These are phyloP conservation scores for Geotrichum phurueaensis DNA, from an alignment of 1,139 yeast species.

Conservation along the genomic window DNA sequence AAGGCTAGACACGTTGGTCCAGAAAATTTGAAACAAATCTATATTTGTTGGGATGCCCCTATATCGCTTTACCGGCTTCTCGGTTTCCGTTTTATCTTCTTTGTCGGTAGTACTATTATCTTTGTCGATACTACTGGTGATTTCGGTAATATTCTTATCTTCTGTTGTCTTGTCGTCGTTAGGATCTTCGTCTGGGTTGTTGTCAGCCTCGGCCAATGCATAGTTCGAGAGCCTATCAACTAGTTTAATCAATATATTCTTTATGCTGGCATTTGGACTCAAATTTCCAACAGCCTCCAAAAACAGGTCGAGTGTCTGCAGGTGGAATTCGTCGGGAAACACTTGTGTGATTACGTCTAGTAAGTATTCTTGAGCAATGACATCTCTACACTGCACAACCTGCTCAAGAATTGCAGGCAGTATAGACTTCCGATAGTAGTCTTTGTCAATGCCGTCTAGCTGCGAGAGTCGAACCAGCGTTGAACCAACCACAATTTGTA, in stretches of 20 bases:
- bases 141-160: neutral
- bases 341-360: slow-evolving; percentile 88
- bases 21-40: slow-evolving; percentile 53
- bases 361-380: slow-evolving; percentile 83
- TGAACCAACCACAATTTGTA: slow-evolving; percentile 87
- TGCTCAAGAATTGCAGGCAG: slow-evolving; percentile 86
- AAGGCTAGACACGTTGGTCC: slow-evolving; percentile 56
- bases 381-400: slow-evolving; percentile 89
- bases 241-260: slow-evolving; percentile 60
- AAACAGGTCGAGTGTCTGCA: slow-evolving; percentile 63
- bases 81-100: slow-evolving; percentile 7
- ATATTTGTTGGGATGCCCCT: slow-evolving; percentile 24
- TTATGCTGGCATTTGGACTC: slow-evolving; percentile 63
- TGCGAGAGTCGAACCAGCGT: slow-evolving; percentile 86
- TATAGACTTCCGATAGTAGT: slow-evolving; percentile 55
- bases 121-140: slow-evolving; percentile 1
- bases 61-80: neutral
- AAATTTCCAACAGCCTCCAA: slow-evolving; percentile 61
- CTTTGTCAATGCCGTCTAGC: slow-evolving; percentile 65
- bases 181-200: slow-evolving; percentile 15
- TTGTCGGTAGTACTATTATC: neutral
- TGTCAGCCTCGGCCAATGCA: slow-evolving; percentile 34
- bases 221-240: slow-evolving; percentile 69
- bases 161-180: neutral
- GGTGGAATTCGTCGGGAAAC: slow-evolving; percentile 88